Percentiles rank a stretch among this genome's conserved stretches.
phyloP scores from a whole-genome alignment of 1,139 yeast species.

The Protomyces lactucae-debilis region DNA sequence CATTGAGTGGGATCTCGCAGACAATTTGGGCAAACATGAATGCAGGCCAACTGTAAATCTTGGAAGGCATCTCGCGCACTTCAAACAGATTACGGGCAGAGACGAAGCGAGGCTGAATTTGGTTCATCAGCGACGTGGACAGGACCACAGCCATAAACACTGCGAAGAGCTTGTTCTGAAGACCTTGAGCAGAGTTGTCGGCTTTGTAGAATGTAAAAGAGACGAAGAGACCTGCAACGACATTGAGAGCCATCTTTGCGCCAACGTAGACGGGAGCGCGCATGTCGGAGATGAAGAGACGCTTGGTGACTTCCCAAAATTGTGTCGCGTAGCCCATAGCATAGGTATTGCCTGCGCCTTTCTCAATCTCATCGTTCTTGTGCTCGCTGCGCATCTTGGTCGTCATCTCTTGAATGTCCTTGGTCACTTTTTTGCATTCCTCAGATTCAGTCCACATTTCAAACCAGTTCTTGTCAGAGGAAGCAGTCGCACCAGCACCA shows the following conservation, averaged over 20 bases:
- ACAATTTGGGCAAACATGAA: slow-evolving; percentile 51
- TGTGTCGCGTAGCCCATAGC: slow-evolving; percentile 31
- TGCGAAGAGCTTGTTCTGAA: slow-evolving; percentile 42
- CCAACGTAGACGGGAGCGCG: slow-evolving; percentile 47
- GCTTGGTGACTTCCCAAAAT: slow-evolving; percentile 32
- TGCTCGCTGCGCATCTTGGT: slow-evolving; percentile 2
- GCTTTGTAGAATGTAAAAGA: slow-evolving; percentile 49
- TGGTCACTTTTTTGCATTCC: slow-evolving; percentile 46
- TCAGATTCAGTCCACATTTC: slow-evolving; percentile 60
- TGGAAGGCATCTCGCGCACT: slow-evolving; percentile 60
- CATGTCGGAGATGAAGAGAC: slow-evolving; percentile 43
- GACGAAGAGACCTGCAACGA: slow-evolving; percentile 49
- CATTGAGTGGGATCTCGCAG: slow-evolving; percentile 54
- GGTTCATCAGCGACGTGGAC: slow-evolving; percentile 55
- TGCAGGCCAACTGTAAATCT: slow-evolving; percentile 62
- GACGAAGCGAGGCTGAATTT: slow-evolving; percentile 48
- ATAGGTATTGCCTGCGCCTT: slow-evolving; percentile 31
- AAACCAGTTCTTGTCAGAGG: slow-evolving; percentile 58
- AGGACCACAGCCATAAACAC: slow-evolving; percentile 54
- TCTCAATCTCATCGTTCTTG: background rate
- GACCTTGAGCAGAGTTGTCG: slow-evolving; percentile 38
- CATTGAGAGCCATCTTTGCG: slow-evolving; percentile 47
- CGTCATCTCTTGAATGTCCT: slow-evolving; percentile 32
- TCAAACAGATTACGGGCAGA: slow-evolving; percentile 52
- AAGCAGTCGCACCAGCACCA: slow-evolving; percentile 75